These are phyloP conservation scores for Suillus fuscotomentosus DNA, from an alignment of 768 basidiomycete genomes.

Conservation along the genomic window DNA sequence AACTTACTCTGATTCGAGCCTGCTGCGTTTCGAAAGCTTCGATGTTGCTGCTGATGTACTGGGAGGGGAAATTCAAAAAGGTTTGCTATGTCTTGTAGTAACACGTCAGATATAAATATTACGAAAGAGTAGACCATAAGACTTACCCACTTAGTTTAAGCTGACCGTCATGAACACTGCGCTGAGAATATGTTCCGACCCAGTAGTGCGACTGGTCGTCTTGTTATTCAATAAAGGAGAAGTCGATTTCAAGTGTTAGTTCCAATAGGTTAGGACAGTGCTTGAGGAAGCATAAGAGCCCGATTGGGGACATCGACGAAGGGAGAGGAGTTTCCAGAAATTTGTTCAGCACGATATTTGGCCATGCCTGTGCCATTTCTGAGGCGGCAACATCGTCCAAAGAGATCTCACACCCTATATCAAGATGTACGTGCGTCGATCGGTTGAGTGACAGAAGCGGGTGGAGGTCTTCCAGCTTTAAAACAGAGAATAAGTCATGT, in stretches of 20 bases:
- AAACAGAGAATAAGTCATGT: not conserved
- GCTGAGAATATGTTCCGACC: not conserved
- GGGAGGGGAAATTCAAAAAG: too few relatives aligned
- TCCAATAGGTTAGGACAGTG: slow-evolving; percentile 9
- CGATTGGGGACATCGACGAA: slow-evolving; percentile 12
- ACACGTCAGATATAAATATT: too few relatives aligned
- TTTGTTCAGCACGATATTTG: not conserved
- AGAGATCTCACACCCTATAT: slow-evolving; percentile 17
- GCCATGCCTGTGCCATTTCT: slow-evolving; percentile 20
- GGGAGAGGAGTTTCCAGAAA: not conserved
- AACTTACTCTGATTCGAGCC: too few relatives aligned
- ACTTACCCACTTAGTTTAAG: too few relatives aligned
- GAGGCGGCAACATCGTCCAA: slow-evolving; percentile 22
- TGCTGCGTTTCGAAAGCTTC: too few relatives aligned
- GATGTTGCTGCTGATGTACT: too few relatives aligned
- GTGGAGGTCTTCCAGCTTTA: not conserved
- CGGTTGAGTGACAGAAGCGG: slow-evolving; percentile 14
- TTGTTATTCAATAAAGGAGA: slow-evolving; percentile 12
- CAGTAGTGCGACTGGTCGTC: slow-evolving; percentile 6
- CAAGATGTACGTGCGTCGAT: slow-evolving; percentile 20
- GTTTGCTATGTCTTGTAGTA: too few relatives aligned
- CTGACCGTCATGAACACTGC: too few relatives aligned
- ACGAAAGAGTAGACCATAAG: too few relatives aligned
- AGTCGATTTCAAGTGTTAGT: slow-evolving; percentile 21
- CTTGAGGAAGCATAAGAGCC: slow-evolving; percentile 20